Conservation (phyloP, 2,329 filamentous ascomycete genomes). For the Onygenales sp. region DNA sequence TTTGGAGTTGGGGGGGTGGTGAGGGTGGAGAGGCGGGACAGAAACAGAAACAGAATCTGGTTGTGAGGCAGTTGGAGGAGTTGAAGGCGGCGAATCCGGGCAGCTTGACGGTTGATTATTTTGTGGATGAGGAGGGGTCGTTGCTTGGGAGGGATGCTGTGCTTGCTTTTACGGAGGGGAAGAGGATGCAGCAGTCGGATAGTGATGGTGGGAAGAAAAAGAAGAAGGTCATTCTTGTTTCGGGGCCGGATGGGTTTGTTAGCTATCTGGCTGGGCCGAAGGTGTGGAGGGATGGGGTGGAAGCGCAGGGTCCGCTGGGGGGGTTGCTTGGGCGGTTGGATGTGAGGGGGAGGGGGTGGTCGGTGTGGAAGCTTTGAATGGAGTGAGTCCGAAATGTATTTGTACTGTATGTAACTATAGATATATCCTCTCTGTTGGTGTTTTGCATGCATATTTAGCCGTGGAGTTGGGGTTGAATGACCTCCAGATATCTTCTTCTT, state of each 20-base stretch:
- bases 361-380: conserved; percentile 48
- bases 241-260: conserved; percentile 86
- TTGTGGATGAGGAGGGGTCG: conserved; percentile 69
- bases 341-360: conserved; percentile 40
- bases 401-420: neutral
- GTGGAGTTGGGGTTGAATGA: neutral
- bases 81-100: conserved; percentile 51
- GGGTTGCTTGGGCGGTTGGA: conserved; percentile 58
- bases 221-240: conserved; percentile 61
- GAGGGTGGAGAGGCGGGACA: conserved; percentile 3
- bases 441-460: no score
- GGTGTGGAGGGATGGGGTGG: conserved; percentile 59
- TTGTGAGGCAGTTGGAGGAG: conserved; percentile 54
- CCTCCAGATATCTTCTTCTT: neutral
- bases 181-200: neutral
- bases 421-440: neutral
- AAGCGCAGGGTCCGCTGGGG: conserved; percentile 64
- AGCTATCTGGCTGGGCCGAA: conserved; percentile 71
- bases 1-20: conserved; percentile 11
- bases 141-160: conserved; percentile 53
- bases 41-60: conserved; percentile 14
- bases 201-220: conserved; percentile 11
- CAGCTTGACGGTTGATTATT: conserved; percentile 59
- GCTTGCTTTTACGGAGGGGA: conserved; percentile 18
- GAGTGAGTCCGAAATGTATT: conserved; percentile 8